Conservation (phyloP, 768 basidiomycete species). For the Pholiota conissans region DNA sequence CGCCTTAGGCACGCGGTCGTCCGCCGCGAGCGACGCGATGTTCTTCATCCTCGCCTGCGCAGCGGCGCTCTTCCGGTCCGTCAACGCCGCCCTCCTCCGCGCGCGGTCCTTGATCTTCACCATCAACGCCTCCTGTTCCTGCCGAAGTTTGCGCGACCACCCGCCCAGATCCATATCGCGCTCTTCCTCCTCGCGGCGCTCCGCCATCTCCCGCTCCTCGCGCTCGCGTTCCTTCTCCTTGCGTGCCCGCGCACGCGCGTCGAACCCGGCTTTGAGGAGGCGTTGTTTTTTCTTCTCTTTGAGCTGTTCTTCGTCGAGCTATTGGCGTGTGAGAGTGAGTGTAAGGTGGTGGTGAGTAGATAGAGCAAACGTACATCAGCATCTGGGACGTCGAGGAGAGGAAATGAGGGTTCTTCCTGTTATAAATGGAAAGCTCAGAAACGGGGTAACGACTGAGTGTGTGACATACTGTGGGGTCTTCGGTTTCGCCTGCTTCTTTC, state of each 20-base stretch:
- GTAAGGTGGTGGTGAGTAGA: not conserved
- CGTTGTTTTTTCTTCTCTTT: conserved; percentile 96
- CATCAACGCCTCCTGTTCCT: conserved; percentile 84
- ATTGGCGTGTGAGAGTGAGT: not conserved
- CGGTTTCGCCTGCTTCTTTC: conserved; percentile 68
- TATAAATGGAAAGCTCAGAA: conserved; percentile 3
- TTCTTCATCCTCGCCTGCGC: conserved; percentile 96
- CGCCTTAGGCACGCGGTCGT: conserved; percentile 72
- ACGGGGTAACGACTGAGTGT: not conserved
- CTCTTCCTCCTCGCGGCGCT: conserved; percentile 51
- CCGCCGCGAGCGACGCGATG: conserved; percentile 88
- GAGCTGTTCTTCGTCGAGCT: conserved; percentile 87
- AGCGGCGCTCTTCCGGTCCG: conserved; percentile 91
- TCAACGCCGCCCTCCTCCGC: conserved; percentile 76
- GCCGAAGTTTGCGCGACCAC: conserved; percentile 75
- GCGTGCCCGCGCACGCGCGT: conserved; percentile 80
- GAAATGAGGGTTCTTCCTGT: conserved; percentile 85
- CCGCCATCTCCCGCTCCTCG: conserved; percentile 59
- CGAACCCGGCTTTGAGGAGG: conserved; percentile 90
- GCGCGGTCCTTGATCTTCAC: conserved; percentile 82
- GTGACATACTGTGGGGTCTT: conserved; percentile 56
- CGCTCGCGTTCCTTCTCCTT: conserved; percentile 87
- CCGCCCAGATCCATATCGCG: conserved; percentile 65
- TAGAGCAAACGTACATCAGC: conserved; percentile 61
- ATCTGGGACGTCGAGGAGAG: conserved; percentile 89